A percentile compares a stretch with the other conserved stretches of the same genome.
Conservation (phyloP, 306 rosid species). For the Acacia acuminata region DNA sequence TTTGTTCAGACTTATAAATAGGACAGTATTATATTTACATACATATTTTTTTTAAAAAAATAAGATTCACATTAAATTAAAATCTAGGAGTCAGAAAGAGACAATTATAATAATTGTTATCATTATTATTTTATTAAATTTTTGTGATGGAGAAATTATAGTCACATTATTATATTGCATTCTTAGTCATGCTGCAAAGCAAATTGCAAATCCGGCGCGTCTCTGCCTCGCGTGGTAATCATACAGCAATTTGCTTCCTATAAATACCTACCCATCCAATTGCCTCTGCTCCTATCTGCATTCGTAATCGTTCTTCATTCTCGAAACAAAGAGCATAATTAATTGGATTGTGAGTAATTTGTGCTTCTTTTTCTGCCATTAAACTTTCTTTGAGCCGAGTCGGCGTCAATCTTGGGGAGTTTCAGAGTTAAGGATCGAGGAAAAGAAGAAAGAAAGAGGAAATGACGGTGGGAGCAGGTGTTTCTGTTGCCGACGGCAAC, state of each 20-base stretch:
- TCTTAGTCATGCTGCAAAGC: too few species aligned
- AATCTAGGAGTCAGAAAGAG: neutral
- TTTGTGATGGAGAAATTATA: neutral
- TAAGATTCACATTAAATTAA: too few species aligned
- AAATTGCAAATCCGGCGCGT: neutral
- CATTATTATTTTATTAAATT: neutral
- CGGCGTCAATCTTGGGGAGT: neutral
- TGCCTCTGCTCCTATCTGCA: neutral
- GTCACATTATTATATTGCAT: neutral
- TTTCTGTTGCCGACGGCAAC: constrained; percentile 59
- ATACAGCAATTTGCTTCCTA: neutral
- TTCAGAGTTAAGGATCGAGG: neutral
- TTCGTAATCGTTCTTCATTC: neutral
- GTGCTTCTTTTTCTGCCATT: neutral
- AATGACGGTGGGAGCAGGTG: constrained; percentile 92
- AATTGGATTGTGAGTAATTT: neutral
- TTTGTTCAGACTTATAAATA: too few species aligned
- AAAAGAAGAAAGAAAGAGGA: neutral
- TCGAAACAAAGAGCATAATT: neutral
- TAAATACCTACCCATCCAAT: neutral
- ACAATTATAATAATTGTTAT: neutral
- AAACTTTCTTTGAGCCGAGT: neutral
- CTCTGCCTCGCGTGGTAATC: neutral
- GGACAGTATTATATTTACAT: too few species aligned
- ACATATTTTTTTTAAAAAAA: too few species aligned